A percentile compares a stretch with the other conserved stretches of the same genome.
Conservation (phyloP, 129 eudicot genomes). For the Lactuca sativa region DNA sequence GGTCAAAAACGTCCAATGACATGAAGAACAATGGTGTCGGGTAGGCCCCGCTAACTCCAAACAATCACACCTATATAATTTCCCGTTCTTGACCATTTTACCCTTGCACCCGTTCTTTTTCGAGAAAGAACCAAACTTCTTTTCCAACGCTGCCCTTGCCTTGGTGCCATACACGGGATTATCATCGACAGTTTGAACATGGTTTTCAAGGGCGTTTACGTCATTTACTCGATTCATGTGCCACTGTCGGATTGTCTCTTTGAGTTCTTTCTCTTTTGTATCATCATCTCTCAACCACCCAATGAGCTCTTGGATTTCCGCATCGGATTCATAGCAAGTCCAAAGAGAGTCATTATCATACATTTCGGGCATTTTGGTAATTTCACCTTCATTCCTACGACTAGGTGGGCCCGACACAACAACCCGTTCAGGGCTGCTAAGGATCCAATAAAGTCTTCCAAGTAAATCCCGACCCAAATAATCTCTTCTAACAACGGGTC, state of each 20-base stretch:
- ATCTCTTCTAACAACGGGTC: constrained; percentile 67
- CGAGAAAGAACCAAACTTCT: constrained; percentile 46
- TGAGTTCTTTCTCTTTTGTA: constrained; percentile 68
- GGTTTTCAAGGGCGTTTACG: constrained; percentile 19
- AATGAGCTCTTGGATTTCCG: constrained; percentile 62
- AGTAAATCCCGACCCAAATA: constrained; percentile 73
- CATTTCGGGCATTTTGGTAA: constrained; percentile 37
- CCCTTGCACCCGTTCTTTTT: constrained; percentile 36
- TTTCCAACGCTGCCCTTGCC: constrained; percentile 56
- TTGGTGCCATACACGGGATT: constrained; percentile 46
- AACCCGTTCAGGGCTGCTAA: constrained; percentile 44
- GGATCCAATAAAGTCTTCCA: constrained; percentile 80
- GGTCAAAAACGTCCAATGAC: constrained; percentile 64
- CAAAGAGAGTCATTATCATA: constrained; percentile 50
- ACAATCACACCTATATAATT: constrained; percentile 66
- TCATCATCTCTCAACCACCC: constrained; percentile 65
- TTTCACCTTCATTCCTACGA: constrained; percentile 21
- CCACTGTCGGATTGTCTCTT: constrained; percentile 64
- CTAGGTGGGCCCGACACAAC: constrained; percentile 44
- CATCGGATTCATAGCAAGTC: constrained; percentile 65
- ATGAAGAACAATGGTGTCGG: constrained; percentile 65
- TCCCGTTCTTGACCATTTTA: constrained; percentile 30
- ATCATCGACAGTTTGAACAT: constrained; percentile 24
- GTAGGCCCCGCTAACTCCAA: constrained; percentile 67
- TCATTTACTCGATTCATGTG: constrained; percentile 39